A percentile compares a stretch with the other conserved stretches of the same genome.
Evolutionary conservation across 257 asterid species (phyloP).

Genomic region (Coffea eugenioides): DNA sequence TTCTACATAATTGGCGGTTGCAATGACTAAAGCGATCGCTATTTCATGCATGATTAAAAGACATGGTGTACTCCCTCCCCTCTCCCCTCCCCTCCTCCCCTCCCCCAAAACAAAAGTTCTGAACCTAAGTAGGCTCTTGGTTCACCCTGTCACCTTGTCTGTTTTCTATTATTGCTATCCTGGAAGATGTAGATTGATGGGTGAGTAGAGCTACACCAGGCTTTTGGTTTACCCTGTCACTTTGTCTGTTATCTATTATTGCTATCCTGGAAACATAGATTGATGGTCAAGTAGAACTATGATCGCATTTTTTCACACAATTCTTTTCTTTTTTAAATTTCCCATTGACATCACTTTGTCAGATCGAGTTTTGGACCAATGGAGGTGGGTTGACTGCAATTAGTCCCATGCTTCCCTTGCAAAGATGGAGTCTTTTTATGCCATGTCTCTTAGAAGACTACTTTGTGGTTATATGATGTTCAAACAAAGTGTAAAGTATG

Average conservation of each 20-base stretch:
- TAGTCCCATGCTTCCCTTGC: slow-evolving; percentile 1
- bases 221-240: not conserved
- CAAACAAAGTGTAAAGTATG: not conserved
- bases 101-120: not conserved
- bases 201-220: not conserved
- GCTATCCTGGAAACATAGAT: not conserved
- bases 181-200: not conserved
- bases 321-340: too few species aligned
- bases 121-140: not conserved
- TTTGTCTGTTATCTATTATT: too few species aligned
- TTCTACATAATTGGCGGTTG: not conserved
- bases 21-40: not conserved
- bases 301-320: too few species aligned
- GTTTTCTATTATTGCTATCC: not conserved
- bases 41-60: not conserved
- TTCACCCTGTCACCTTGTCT: not conserved
- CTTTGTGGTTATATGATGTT: not conserved
- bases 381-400: not conserved
- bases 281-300: not conserved
- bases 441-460: not conserved
- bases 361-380: not conserved
- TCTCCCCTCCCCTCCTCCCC: too few species aligned
- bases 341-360: too few species aligned
- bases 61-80: too few species aligned
- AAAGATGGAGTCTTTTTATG: not conserved